Percentiles rank a stretch among this genome's conserved stretches.
Evolutionary conservation across 176 grass and related monocot genomes (phyloP).

Genomic region (Avena atlantica): DNA sequence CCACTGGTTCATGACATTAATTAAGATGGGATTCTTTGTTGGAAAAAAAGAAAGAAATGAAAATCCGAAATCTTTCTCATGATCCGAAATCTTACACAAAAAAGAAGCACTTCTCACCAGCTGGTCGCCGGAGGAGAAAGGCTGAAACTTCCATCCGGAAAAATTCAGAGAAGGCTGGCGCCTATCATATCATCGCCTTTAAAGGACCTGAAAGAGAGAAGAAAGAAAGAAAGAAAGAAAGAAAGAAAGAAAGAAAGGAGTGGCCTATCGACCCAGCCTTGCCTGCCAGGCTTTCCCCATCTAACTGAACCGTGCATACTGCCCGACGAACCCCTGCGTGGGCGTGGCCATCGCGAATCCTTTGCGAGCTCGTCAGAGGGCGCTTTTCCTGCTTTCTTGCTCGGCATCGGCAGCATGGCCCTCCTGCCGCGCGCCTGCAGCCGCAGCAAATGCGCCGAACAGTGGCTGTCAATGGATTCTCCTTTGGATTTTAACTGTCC

Average conservation of each 20-base stretch:
- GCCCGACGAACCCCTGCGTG: neutral
- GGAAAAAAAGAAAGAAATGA: neutral
- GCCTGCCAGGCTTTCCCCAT: constrained; percentile 47
- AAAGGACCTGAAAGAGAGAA: constrained; percentile 28
- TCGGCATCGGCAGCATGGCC: constrained; percentile 31
- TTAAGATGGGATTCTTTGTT: neutral
- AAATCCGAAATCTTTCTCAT: neutral
- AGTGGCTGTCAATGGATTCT: constrained; percentile 53
- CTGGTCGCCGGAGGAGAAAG: neutral
- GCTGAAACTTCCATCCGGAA: constrained; percentile 2
- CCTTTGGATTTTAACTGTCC: constrained; percentile 54
- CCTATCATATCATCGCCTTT: neutral
- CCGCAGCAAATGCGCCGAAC: constrained; percentile 33
- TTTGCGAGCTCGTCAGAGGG: constrained; percentile 28
- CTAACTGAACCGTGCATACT: constrained; percentile 49
- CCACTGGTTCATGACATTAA: constrained; percentile 26
- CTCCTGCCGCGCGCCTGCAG: neutral
- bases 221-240: neutral
- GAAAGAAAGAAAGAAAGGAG: neutral
- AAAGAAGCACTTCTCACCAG: neutral
- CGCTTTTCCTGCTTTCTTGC: constrained; percentile 16
- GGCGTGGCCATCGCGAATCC: constrained; percentile 39
- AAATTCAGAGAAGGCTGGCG: constrained; percentile 47
- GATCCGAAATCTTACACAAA: neutral
- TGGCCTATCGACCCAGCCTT: too few relatives aligned